Base-by-base conservation (phyloP, 2,329 filamentous ascomycete genomes). In the Myriangium duriaei region DNA sequence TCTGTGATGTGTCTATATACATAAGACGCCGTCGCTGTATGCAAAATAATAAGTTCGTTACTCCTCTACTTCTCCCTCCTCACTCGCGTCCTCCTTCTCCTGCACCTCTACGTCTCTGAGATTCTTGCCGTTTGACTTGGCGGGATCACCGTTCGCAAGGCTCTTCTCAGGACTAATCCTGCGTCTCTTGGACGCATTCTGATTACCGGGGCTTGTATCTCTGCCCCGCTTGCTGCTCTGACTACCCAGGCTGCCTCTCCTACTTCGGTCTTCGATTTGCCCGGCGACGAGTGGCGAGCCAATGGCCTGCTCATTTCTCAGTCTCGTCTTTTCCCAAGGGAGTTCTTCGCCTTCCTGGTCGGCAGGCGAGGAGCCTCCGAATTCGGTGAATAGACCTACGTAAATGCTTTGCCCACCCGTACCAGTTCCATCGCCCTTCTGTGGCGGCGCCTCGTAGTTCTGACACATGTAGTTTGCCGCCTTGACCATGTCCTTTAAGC, bases 391-490 rank as follows among this genome's bases (percentile, higher is more conserved):
- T 21, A 68, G 56, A 44, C 61, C 62, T 42, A 58, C 61, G 48
- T 68, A 68, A 43, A 67, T 65, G n/a, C 50, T 54, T 35, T 49
- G 42, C 14, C 49, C 50, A 33, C 57, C 63, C 35, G 66, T 63
- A 10, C 46, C 51, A 5, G 47, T 46, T 26, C 48, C 49, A 30
- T 53, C 50, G 30, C 52, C 41, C 39, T 55, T 55, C 34, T 53
- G 52, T 24, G 61, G 54, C 4, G 53, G 49, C 12, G 55, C 51
- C 45, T 68, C 64, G 50, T 68, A 69, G 14, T 64, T 56, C 31
- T 60, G 74, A 24, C 76, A 73, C 67, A 95, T 81, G 38, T 83
- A 69, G 39, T 81, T 77, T 49, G 87, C 82, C 3, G 85, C 84
- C 49, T 71, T 71, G 30, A 71, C 63, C 45, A 92, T 81, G 44